Evolutionary conservation across 1,284 basidiomycete species (phyloP), one percentile per base, ranked within the genome.

Genomic region (Uromyces viciae-fabae): DNA sequence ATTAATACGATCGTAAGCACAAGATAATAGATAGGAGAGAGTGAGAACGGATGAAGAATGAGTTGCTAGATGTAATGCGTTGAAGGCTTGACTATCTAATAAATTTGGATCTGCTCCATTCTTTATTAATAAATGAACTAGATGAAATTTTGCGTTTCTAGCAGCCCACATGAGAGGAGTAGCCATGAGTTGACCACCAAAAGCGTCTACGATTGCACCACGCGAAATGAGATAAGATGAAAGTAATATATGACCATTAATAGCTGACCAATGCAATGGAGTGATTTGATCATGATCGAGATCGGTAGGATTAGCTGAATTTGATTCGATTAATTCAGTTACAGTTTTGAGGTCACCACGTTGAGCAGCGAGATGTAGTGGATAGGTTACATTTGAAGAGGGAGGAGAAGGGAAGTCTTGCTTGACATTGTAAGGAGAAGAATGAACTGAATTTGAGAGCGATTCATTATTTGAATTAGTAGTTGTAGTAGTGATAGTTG

Each of bases 111-210:
- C 95, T 54, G 96, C 95, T 82, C 92, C 92, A 86, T 95, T 90
- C 0, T 91, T 88, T 83, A 98, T 90, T 82, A 99, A 90, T 31
- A 98, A 89, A 83, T 98, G 94, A 46, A 98, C 92, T 81, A 98
- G 90, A 84, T 97, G 96, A 84, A 98, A 90, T 87, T 97, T 95
- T 3, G 96, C 97, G 84, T 95, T 96, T 72, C 94, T 87, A 82
- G 96, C 94, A 0, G 96, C 95, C 97, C 97, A 99, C 86, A 98
- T 96, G 88, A 99, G 89, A 0, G 97, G 95, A 0, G 95, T 97
- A 0, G 95, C 96, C n/a, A 92, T 89, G 42, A 99, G 90, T 85
- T 98, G 96, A 5, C 97, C 97, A 25, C 97, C 97, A 11, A 93
- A 88, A 5, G 94, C 93, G 84, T 99, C 95, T 19, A 98, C 92